Evolutionary conservation across 2,329 filamentous ascomycete species (phyloP), one percentile per base, ranked within the genome.

Genomic region (Eurotiales sp.): DNA sequence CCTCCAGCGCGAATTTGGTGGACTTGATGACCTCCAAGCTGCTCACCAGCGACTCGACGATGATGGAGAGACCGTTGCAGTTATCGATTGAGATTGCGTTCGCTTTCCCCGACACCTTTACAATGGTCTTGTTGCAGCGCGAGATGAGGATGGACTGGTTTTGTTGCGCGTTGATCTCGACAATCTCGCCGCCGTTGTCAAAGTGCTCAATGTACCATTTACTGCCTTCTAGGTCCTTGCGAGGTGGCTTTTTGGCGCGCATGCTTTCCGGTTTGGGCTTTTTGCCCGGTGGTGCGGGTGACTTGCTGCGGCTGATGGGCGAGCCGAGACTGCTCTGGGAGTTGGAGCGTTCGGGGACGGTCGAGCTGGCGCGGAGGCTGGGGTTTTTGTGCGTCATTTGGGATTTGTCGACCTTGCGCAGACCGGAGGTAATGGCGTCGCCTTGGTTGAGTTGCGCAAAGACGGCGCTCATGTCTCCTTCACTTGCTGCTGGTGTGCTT

Each of bases 361-460:
- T 80, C 11, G 88, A 87, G 55, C 77, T 77, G 21, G 88, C 81
- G 56, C 93, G 85, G 52, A 99, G 77, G 8, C 85, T 83, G 12
- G 93, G 93, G 72, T 99, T 99, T 77, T 97, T 97, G 74, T 99
- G 93, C 54, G 93, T 99, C 92, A 96, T 96, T 70, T 97, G 80
- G 49, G 88, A 93, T 66, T 86, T 87, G 73, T 96, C 92, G 45
- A 99, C 93, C 77, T 96, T 99, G 59, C 88, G 87, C 30, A 99
- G 79, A 27, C 88, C 85, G 58, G 88, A 84, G 3, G 93, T 99
- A 54, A 99, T 88, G n/a, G 82, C 79, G 54, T 88, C 84, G 52
- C 93, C 93, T 67, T 87, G 86, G 73, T 97, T 97, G 48, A 99
- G 76, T 59, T 96, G 87, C 36, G 86, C 86, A 68, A 99, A 99